Evolutionary conservation across 2,329 filamentous ascomycete species (phyloP).

Genomic region (Tolypocladium paradoxum): DNA sequence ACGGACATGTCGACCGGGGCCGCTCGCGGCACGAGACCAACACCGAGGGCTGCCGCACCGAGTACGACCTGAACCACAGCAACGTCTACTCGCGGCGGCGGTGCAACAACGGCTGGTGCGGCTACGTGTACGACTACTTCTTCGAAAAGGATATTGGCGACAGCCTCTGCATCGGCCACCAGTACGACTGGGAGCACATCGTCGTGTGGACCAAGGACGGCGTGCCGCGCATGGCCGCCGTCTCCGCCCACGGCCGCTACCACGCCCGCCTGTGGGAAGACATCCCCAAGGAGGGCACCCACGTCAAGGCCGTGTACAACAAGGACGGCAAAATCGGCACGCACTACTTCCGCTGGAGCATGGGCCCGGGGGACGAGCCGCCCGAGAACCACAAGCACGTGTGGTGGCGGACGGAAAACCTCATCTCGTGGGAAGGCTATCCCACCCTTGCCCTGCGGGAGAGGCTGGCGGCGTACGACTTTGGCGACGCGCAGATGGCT

Average conservation of each 20-base stretch:
- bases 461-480: constrained; percentile 6
- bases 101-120: constrained; percentile 34
- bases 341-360: constrained; percentile 21
- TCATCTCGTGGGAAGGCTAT: constrained; percentile 21
- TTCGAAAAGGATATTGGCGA: constrained; percentile 30
- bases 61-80: constrained; percentile 22
- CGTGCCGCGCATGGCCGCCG: constrained; percentile 16
- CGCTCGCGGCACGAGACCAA: constrained; percentile 17
- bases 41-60: constrained; percentile 20
- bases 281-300: constrained; percentile 17
- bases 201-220: constrained; percentile 18
- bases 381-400: constrained; percentile 20
- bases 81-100: constrained; percentile 31
- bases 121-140: constrained; percentile 33
- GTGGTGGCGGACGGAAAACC: constrained; percentile 18
- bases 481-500: constrained; percentile 6
- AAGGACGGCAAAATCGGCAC: constrained; percentile 21
- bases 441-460: constrained; percentile 7
- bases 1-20: constrained; percentile 21
- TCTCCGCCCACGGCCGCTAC: constrained; percentile 21
- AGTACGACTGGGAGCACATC: constrained; percentile 29
- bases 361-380: constrained; percentile 8
- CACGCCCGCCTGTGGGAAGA: constrained; percentile 8
- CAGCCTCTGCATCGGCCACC: constrained; percentile 20
- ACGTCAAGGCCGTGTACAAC: constrained; percentile 25